These are phyloP conservation scores for Fusarium nygamai DNA, from an alignment of 2,329 filamentous ascomycete genomes.

Conservation along the genomic window DNA sequence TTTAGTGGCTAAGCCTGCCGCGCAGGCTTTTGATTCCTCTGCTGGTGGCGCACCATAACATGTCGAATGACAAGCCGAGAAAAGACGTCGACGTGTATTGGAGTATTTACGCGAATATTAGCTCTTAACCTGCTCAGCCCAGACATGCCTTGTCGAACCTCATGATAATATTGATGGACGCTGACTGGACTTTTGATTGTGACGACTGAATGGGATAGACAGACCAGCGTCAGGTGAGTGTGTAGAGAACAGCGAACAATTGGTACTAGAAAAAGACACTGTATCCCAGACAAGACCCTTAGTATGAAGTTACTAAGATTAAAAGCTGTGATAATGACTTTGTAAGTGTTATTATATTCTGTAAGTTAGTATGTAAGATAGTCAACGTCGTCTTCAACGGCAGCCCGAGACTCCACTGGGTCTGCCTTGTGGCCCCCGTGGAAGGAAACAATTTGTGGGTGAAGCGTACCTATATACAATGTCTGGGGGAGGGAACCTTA, in stretches of 20 bases:
- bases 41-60: neutral
- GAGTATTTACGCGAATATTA: neutral
- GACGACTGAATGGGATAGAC: neutral
- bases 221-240: neutral
- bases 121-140: neutral
- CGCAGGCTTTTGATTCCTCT: slow-evolving; percentile 17
- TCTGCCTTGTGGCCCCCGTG: neutral
- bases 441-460: slow-evolving; percentile 36
- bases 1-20: slow-evolving; percentile 29
- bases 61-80: slow-evolving; percentile 24
- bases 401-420: slow-evolving; percentile 1
- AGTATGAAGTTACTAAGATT: neutral
- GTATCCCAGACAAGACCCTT: neutral
- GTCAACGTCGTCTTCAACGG: neutral
- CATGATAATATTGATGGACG: neutral
- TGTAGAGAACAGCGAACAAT: neutral
- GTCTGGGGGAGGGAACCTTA: slow-evolving; percentile 9
- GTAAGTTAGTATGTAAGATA: neutral
- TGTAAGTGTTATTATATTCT: neutral
- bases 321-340: neutral
- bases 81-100: slow-evolving; percentile 16
- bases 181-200: slow-evolving; percentile 4
- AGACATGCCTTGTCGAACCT: neutral
- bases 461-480: neutral
- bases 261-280: neutral